Evolutionary conservation across 106 monocot genomes (phyloP).

Genomic region (Narthecium ossifragum): DNA sequence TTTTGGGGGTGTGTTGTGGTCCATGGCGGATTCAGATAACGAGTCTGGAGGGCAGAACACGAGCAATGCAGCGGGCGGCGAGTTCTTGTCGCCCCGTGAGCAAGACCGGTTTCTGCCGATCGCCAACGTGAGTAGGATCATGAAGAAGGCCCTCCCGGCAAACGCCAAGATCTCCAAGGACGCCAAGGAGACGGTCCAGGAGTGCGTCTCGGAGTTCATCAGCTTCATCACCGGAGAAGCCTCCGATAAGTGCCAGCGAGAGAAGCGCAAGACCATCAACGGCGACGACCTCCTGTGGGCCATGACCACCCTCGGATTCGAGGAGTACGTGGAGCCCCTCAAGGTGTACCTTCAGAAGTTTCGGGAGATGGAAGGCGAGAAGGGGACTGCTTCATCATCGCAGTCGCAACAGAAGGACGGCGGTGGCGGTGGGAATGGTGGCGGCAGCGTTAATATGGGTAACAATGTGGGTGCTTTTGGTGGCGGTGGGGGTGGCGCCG

Average conservation of each 20-base stretch:
- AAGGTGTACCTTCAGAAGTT: slow-evolving; percentile 63
- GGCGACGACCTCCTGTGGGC: slow-evolving; percentile 82
- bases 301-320: slow-evolving; percentile 76
- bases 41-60: slow-evolving; percentile 42
- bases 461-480: slow-evolving; percentile 8
- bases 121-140: slow-evolving; percentile 69
- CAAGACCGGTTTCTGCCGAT: slow-evolving; percentile 66
- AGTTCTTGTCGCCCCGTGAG: slow-evolving; percentile 38
- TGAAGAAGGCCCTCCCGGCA: slow-evolving; percentile 62
- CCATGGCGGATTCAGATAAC: slow-evolving; percentile 61
- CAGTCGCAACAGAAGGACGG: slow-evolving; percentile 2
- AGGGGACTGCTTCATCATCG: slow-evolving; percentile 3
- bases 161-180: slow-evolving; percentile 77
- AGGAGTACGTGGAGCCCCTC: slow-evolving; percentile 63
- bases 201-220: slow-evolving; percentile 76
- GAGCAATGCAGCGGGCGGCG: slow-evolving; percentile 11
- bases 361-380: slow-evolving; percentile 60
- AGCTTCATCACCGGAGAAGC: slow-evolving; percentile 77
- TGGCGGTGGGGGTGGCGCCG: not conserved
- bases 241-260: slow-evolving; percentile 73
- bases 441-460: not conserved
- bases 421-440: not conserved
- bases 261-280: slow-evolving; percentile 76
- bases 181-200: slow-evolving; percentile 74
- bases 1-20: no score